A percentile compares a stretch with the other conserved stretches of the same genome.
phyloP scores from a whole-genome alignment of 140 eudicot genomes.

The Flaveria floridana region DNA sequence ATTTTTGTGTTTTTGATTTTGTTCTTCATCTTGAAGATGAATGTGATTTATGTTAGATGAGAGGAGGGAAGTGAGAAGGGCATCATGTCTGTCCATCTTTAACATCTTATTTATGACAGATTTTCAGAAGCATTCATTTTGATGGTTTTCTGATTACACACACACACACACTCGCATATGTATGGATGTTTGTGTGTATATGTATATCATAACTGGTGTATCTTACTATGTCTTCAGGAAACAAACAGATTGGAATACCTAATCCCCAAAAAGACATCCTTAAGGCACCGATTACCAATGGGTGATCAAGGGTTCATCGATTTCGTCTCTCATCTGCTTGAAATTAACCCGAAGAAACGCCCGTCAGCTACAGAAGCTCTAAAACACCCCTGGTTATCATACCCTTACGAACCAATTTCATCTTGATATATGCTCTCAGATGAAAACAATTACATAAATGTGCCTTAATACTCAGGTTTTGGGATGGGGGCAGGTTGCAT shows the following conservation, averaged over 20 bases:
- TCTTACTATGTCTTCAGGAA: slow-evolving; percentile 32
- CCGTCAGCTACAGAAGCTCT: slow-evolving; percentile 69
- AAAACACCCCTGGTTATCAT: slow-evolving; percentile 70
- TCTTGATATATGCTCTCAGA: slow-evolving; percentile 32
- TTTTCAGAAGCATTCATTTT: neutral
- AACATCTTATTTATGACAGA: neutral
- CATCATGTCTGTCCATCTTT: neutral
- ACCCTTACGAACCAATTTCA: slow-evolving; percentile 75
- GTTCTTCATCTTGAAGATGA: neutral
- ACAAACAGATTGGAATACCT: slow-evolving; percentile 56
- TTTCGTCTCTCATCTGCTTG: slow-evolving; percentile 58
- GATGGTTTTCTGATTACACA: neutral
- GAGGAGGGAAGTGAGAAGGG: neutral
- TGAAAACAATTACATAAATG: neutral
- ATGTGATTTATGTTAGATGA: neutral
- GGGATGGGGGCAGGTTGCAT: neutral
- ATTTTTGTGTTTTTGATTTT: neutral
- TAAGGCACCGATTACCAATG: slow-evolving; percentile 62
- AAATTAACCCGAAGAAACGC: slow-evolving; percentile 61
- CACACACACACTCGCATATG: neutral
- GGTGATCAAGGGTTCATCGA: slow-evolving; percentile 72
- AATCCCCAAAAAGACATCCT: slow-evolving; percentile 59
- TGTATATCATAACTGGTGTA: neutral
- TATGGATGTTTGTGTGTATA: neutral
- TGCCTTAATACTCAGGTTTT: neutral